A percentile compares a stretch with the other conserved stretches of the same genome.
phyloP scores from a whole-genome alignment of 176 grass and related monocot genomes.

The Avena sativa region DNA sequence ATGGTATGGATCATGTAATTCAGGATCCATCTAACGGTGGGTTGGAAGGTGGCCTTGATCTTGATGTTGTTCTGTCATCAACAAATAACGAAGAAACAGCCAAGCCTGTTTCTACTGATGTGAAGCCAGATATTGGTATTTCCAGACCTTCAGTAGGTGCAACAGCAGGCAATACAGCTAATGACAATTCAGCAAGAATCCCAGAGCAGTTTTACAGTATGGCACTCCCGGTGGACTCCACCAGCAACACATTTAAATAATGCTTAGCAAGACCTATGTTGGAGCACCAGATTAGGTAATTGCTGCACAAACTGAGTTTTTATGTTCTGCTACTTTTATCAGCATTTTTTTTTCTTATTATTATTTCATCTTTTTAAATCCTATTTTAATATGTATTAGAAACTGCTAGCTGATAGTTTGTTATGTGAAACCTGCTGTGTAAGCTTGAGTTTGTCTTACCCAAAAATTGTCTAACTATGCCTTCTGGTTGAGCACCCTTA shows the following conservation, averaged over 20 bases:
- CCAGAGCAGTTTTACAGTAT: conserved; percentile 46
- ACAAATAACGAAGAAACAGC: conserved; percentile 24
- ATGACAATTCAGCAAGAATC: conserved; percentile 37
- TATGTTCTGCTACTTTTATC: conserved; percentile 19
- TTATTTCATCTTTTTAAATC: conserved; percentile 8
- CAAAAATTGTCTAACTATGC: background rate
- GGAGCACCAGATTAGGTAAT: conserved; percentile 50
- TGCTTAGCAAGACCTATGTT: conserved; percentile 31
- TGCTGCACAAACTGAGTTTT: conserved; percentile 26
- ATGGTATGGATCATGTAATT: conserved; percentile 45
- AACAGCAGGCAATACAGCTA: conserved; percentile 34
- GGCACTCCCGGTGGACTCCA: conserved; percentile 57
- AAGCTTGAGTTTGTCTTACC: background rate
- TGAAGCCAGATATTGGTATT: conserved; percentile 38
- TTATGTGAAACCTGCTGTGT: background rate
- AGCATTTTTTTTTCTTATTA: conserved; percentile 5
- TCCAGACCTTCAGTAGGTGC: conserved; percentile 33
- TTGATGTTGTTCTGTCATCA: conserved; percentile 44
- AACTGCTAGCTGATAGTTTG: conserved; percentile 11
- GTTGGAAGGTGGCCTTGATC: conserved; percentile 47
- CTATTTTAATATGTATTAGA: background rate
- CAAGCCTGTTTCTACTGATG: conserved; percentile 44
- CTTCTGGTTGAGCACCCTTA: background rate
- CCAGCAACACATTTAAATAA: conserved; percentile 62
- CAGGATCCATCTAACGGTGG: conserved; percentile 42